Conservation (phyloP, 116 monocot species). For the Papilionanthe hybrid region DNA sequence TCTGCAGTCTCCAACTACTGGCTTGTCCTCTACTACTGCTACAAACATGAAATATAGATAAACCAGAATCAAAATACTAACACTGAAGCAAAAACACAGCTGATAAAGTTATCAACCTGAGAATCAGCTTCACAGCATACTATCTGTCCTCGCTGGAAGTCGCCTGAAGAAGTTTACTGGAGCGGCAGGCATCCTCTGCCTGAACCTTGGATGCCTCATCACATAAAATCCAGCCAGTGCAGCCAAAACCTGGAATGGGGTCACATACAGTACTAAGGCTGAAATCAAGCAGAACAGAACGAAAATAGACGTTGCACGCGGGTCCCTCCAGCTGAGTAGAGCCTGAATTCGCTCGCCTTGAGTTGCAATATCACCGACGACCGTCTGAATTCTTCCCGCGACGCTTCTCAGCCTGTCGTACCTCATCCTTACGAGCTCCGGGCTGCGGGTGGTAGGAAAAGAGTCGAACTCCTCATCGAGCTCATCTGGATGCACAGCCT, state of each 20-base stretch:
- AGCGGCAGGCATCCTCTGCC: constrained; percentile 38
- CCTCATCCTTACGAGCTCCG: constrained; percentile 47
- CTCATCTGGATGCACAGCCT: constrained; percentile 45
- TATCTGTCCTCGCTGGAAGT: constrained; percentile 55
- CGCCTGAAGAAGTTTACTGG: constrained; percentile 58
- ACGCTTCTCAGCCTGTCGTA: constrained; percentile 59
- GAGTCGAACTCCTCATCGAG: constrained; percentile 64
- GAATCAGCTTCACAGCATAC: constrained; percentile 37
- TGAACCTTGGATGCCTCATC: constrained; percentile 64
- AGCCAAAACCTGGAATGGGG: constrained; percentile 40
- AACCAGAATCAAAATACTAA: neutral
- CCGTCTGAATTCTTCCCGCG: constrained; percentile 53
- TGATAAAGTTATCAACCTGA: too few relatives aligned
- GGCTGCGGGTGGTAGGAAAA: constrained; percentile 32
- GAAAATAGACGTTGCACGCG: constrained; percentile 50
- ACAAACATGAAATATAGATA: neutral
- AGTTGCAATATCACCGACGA: constrained; percentile 58
- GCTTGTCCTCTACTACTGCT: neutral
- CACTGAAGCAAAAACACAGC: neutral
- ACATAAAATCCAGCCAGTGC: constrained; percentile 34
- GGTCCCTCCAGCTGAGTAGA: constrained; percentile 63
- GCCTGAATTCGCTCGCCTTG: constrained; percentile 65
- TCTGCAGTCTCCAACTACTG: neutral
- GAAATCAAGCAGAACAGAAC: constrained; percentile 40
- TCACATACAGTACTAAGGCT: constrained; percentile 44